Evolutionary conservation across 495 filamentous ascomycete genomes (phyloP).

Genomic region (Usnea hakonensis): DNA sequence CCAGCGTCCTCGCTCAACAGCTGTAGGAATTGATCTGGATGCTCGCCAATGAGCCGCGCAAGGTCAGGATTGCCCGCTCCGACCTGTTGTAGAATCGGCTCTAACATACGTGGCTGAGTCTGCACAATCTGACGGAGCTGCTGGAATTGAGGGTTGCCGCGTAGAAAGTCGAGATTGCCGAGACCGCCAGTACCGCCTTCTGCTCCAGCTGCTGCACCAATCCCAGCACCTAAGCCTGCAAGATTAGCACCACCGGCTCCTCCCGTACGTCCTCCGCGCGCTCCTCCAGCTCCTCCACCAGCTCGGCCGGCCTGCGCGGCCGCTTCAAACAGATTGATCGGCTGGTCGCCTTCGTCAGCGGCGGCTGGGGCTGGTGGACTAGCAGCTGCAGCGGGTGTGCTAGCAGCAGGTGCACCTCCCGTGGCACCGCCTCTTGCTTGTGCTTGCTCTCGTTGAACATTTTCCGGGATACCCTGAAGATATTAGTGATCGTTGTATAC

Average conservation of each 20-base stretch:
- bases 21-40: slow-evolving; percentile 88
- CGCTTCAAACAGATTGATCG: slow-evolving; percentile 89
- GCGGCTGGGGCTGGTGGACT: slow-evolving; percentile 23
- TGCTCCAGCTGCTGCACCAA: slow-evolving; percentile 37
- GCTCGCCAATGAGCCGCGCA: slow-evolving; percentile 76
- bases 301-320: slow-evolving; percentile 67
- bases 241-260: slow-evolving; percentile 35
- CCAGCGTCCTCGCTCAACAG: slow-evolving; percentile 75
- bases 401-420: slow-evolving; percentile 26
- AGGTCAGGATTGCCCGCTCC: slow-evolving; percentile 93
- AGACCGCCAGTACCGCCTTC: slow-evolving; percentile 48
- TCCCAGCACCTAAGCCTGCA: slow-evolving; percentile 24
- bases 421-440: slow-evolving; percentile 32
- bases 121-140: slow-evolving; percentile 95
- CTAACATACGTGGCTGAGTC: slow-evolving; percentile 94
- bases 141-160: slow-evolving; percentile 94
- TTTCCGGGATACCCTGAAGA: slow-evolving; percentile 79
- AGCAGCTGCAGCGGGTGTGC: slow-evolving; percentile 34
- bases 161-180: slow-evolving; percentile 87
- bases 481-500: slow-evolving; percentile 15
- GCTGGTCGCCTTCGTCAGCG: slow-evolving; percentile 54
- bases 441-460: slow-evolving; percentile 61
- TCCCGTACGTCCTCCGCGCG: slow-evolving; percentile 28
- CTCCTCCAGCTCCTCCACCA: slow-evolving; percentile 41
- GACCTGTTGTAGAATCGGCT: slow-evolving; percentile 93